Evolutionary conservation across 2,329 filamentous ascomycete genomes (phyloP).

Genomic region (Cordyceps fumosorosea): DNA sequence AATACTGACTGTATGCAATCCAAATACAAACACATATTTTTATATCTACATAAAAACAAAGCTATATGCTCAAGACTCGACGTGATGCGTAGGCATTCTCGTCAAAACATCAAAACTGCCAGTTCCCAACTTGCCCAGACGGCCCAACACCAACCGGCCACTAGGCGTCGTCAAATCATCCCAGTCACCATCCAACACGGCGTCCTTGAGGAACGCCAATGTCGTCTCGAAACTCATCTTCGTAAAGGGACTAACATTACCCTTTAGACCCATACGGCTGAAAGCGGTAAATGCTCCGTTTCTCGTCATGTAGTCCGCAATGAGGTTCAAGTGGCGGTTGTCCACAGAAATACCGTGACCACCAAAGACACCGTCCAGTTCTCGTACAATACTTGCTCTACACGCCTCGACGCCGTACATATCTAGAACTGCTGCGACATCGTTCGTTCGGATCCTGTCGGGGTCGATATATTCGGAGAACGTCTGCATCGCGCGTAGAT

Average conservation of each 20-base stretch:
- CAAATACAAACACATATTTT: neutral
- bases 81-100: constrained; percentile 47
- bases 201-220: constrained; percentile 85
- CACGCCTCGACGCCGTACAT: constrained; percentile 93
- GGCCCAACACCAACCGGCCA: constrained; percentile 81
- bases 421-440: constrained; percentile 76
- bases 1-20: neutral
- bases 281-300: constrained; percentile 85
- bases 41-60: constrained; percentile 3
- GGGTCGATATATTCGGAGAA: constrained; percentile 82
- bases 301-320: constrained; percentile 97
- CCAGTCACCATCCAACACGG: constrained; percentile 81
- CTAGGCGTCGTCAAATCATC: constrained; percentile 83
- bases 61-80: constrained; percentile 23
- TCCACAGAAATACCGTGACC: constrained; percentile 92
- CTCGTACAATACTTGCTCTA: constrained; percentile 76
- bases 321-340: constrained; percentile 85
- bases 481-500: constrained; percentile 83
- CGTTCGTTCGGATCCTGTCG: constrained; percentile 83
- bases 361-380: constrained; percentile 79
- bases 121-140: constrained; percentile 76
- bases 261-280: constrained; percentile 80
- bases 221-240: constrained; percentile 99
- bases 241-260: constrained; percentile 84
- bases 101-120: constrained; percentile 86